A percentile compares a stretch with the other conserved stretches of the same genome.
Evolutionary conservation across 179 eudicot genomes (phyloP).

Genomic region (Silene coronaria): DNA sequence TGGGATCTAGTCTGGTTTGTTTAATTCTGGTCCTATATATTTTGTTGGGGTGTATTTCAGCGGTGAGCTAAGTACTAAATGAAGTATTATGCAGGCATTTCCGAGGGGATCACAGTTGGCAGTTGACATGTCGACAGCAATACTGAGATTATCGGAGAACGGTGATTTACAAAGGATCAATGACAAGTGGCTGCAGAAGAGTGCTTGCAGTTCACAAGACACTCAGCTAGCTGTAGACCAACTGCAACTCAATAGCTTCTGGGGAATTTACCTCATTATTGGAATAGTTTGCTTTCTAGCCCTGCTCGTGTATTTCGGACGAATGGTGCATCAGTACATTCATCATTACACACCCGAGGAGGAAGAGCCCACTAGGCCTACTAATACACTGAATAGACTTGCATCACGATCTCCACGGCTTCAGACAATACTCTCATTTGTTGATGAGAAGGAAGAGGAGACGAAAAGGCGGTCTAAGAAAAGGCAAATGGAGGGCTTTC

Average conservation of each 20-base stretch:
- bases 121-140: conserved; percentile 84
- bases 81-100: conserved; percentile 51
- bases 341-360: conserved; percentile 33
- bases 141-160: conserved; percentile 63
- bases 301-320: conserved; percentile 36
- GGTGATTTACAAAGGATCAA: conserved; percentile 88
- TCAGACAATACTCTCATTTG: conserved; percentile 47
- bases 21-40: background rate
- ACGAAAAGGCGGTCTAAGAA: conserved; percentile 35
- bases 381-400: background rate
- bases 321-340: conserved; percentile 34
- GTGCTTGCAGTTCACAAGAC: conserved; percentile 62
- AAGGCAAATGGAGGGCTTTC: conserved; percentile 36
- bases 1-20: too few relatives aligned
- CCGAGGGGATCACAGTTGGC: conserved; percentile 88
- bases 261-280: conserved; percentile 69
- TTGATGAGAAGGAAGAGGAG: conserved; percentile 60
- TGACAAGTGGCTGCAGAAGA: conserved; percentile 76
- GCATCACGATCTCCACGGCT: conserved; percentile 30
- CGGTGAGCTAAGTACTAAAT: background rate
- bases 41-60: background rate
- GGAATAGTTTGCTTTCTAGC: conserved; percentile 58
- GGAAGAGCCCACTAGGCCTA: conserved; percentile 20
- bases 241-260: conserved; percentile 69
- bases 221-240: conserved; percentile 49